These are phyloP conservation scores for Boeremia exigua DNA, from an alignment of 2,329 filamentous ascomycete species.

Conservation along the genomic window DNA sequence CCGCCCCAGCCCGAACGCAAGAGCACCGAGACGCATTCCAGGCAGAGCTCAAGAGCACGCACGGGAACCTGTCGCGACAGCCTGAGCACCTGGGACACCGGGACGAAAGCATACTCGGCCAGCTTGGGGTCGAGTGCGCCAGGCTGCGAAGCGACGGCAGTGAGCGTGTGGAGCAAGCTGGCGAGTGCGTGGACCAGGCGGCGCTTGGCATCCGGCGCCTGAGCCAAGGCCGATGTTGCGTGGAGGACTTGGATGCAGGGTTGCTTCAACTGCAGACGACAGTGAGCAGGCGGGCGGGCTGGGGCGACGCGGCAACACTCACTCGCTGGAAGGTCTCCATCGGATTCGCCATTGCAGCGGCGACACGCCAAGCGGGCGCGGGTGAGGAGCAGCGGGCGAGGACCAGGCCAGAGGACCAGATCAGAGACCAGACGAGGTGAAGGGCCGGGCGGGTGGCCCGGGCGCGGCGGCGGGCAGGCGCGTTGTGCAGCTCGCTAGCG, in stretches of 20 bases:
- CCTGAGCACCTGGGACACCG: slow-evolving; percentile 84
- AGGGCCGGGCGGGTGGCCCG: not conserved
- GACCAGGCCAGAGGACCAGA: too few relatives aligned
- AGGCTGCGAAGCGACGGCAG: slow-evolving; percentile 38
- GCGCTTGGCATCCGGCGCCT: slow-evolving; percentile 51
- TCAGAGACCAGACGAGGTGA: not conserved
- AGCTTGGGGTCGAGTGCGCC: slow-evolving; percentile 74
- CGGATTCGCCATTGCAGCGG: slow-evolving; percentile 4
- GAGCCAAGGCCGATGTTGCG: slow-evolving; percentile 58
- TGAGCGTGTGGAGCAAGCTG: slow-evolving; percentile 52
- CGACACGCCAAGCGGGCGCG: too few relatives aligned
- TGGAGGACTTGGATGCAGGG: slow-evolving; percentile 65
- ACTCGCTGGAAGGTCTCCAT: slow-evolving; percentile 50
- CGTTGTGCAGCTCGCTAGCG: slow-evolving; percentile 15
- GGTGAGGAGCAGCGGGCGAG: too few relatives aligned
- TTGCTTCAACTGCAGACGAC: slow-evolving; percentile 59
- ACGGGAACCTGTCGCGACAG: slow-evolving; percentile 74
- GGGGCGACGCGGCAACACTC: not conserved
- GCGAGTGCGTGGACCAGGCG: slow-evolving; percentile 58
- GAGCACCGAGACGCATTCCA: slow-evolving; percentile 76
- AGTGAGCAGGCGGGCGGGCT: slow-evolving; percentile 2
- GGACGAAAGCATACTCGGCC: slow-evolving; percentile 95
- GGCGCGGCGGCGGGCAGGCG: slow-evolving; percentile 26
- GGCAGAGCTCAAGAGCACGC: slow-evolving; percentile 73
- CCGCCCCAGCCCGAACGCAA: slow-evolving; percentile 80